A percentile compares a stretch with the other conserved stretches of the same genome.
Evolutionary conservation across 257 asterid genomes (phyloP).

Genomic region (Mitragyna speciosa): DNA sequence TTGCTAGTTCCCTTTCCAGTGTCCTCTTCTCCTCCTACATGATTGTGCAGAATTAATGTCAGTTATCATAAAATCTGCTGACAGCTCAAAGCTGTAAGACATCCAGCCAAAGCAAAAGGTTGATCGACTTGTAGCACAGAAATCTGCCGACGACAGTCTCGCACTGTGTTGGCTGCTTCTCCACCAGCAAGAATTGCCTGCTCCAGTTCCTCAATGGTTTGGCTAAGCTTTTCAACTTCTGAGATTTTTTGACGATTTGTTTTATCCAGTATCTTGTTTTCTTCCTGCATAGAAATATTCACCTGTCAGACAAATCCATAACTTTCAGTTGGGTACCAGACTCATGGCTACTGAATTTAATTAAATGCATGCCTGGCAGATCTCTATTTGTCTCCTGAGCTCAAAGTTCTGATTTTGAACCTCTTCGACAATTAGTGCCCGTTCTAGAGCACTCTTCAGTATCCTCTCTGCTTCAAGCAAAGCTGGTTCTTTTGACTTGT

Average conservation of each 20-base stretch:
- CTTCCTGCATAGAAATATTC: conserved; percentile 50
- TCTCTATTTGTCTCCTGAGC: conserved; percentile 78
- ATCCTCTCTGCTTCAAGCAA: conserved; percentile 79
- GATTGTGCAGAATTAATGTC: conserved; percentile 17
- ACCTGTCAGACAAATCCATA: not conserved
- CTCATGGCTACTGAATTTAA: not conserved
- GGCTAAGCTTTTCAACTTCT: conserved; percentile 82
- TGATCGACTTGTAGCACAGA: conserved; percentile 60
- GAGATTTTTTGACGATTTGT: conserved; percentile 68
- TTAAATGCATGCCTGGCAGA: conserved; percentile 53
- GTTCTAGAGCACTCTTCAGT: conserved; percentile 69
- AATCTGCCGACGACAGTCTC: conserved; percentile 62
- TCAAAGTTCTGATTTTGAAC: conserved; percentile 77
- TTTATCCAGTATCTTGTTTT: conserved; percentile 77
- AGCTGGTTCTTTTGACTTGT: conserved; percentile 81
- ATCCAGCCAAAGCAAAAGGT: not conserved
- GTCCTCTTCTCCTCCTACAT: conserved; percentile 83
- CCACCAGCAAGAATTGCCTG: conserved; percentile 89
- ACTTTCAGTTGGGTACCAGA: not conserved
- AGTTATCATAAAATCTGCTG: conserved; percentile 1
- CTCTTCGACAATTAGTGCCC: conserved; percentile 81
- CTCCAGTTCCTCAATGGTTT: conserved; percentile 75
- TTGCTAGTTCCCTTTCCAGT: conserved; percentile 81
- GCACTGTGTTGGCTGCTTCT: conserved; percentile 67
- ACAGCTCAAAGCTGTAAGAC: not conserved